Percentiles rank a stretch among this genome's conserved stretches.
Evolutionary conservation across 192 early-diverging fungal species (phyloP).

Genomic region (Coemansia erecta): DNA sequence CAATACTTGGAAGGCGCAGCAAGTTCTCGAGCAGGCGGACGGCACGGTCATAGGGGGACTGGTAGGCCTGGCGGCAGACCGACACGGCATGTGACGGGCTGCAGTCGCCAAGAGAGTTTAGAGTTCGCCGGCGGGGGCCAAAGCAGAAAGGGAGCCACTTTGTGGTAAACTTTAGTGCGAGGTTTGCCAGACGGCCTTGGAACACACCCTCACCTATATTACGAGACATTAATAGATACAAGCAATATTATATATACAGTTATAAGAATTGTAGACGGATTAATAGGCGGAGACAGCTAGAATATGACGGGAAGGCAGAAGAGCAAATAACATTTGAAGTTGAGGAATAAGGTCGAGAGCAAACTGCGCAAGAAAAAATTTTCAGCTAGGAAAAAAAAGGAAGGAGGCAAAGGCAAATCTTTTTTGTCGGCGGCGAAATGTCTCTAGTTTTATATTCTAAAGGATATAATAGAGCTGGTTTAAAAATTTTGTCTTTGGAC

Average conservation of each 20-base stretch:
- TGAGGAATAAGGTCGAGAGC: no score
- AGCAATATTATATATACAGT: constrained; percentile 3
- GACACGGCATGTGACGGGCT: constrained; percentile 40
- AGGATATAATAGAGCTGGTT: no score
- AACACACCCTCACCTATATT: constrained; percentile 23
- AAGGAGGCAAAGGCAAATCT: no score
- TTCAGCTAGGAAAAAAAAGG: no score
- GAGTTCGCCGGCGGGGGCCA: constrained; percentile 17
- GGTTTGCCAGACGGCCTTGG: constrained; percentile 31
- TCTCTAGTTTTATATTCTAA: no score
- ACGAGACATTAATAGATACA: neutral
- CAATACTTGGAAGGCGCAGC: constrained; percentile 33
- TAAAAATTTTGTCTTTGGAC: no score
- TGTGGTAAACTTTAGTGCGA: constrained; percentile 33
- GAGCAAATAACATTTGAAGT: no score
- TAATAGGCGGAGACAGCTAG: neutral
- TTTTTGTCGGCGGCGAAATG: no score
- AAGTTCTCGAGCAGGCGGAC: constrained; percentile 40
- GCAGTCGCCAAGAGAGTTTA: constrained; percentile 9
- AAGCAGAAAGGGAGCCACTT: constrained; percentile 38
- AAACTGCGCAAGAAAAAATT: no score
- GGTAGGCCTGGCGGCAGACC: constrained; percentile 33
- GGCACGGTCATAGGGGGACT: constrained; percentile 43
- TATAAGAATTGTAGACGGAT: neutral
- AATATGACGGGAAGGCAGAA: no score